Evolutionary conservation across 129 eudicot species (phyloP), one percentile per base, ranked within the genome.

Genomic region (Glebionis coronaria): DNA sequence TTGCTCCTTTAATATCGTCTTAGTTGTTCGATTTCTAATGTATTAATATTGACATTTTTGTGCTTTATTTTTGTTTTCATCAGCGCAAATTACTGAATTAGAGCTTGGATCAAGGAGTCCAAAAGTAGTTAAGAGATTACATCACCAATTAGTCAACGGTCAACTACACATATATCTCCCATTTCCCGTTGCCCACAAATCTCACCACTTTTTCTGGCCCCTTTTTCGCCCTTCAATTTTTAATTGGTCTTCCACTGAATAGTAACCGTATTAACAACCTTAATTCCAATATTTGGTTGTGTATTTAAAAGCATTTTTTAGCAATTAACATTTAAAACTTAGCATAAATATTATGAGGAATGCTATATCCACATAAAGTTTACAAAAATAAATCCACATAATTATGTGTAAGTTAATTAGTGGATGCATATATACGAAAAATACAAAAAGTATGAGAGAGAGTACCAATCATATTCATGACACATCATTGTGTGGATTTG

Each of bases 31-130:
- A 38, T 62, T 38, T 21, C 12, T 55, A 55, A 5, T 55, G n/a
- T 20, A 3, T 62, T 14, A 60, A 40, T 72, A 19, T 65, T 63
- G 77, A 72, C 63, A 72, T 62, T 21, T 15, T 40, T 61, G 53
- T 62, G 67, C 45, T 56, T 31, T 44, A 14, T 50, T 56, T 65
- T 74, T 67, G 79, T 67, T 75, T 35, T 50, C 42, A 75, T 44
- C 15, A 5, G 56, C 73, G 79, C 79, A 75, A 76, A 76, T 23
- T 23, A 23, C 25, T 23, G 25, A 23, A 23, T 76, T 46, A 76
- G 80, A 68, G 80, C 75, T 76, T 68, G 69, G 75, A 76, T 76
- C 65, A 68, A 76, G 80, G 57, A 68, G 63, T 5, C 74, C 31
- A 1, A 73, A 71, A 64, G 71, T 73, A 63, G 71, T 64, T 73